Evolutionary conservation across 2,329 filamentous ascomycete genomes (phyloP).

Genomic region (Fusarium albosuccineum): DNA sequence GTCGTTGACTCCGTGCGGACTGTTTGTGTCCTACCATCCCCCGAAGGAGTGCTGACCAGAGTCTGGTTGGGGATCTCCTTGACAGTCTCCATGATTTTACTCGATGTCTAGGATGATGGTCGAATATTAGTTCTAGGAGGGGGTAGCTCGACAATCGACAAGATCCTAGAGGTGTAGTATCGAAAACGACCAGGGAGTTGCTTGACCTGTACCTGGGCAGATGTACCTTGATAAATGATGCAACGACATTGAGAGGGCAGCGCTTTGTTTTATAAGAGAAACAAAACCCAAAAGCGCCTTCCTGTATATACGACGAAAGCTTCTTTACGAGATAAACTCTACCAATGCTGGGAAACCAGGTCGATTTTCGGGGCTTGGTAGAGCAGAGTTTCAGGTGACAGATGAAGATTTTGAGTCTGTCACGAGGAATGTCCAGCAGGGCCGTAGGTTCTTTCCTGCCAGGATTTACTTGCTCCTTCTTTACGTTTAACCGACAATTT

Average conservation of each 20-base stretch:
- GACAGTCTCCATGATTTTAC: not conserved
- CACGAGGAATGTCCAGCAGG: not conserved
- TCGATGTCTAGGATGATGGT: not conserved
- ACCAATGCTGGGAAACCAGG: not conserved
- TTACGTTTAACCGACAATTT: not conserved
- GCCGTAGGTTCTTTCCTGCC: not conserved
- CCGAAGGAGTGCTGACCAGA: not conserved
- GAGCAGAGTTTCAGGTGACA: not conserved
- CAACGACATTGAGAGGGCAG: not conserved
- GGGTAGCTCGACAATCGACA: not conserved
- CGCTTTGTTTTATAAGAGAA: not conserved
- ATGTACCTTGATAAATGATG: not conserved
- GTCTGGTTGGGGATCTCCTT: not conserved
- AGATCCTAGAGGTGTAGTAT: not conserved
- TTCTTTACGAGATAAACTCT: not conserved
- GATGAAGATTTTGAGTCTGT: slow-evolving; percentile 1
- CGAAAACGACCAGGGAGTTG: not conserved
- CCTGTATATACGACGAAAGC: not conserved
- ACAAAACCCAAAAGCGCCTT: not conserved
- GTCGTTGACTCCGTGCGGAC: slow-evolving; percentile 3
- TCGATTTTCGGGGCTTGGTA: not conserved
- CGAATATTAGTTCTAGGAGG: not conserved
- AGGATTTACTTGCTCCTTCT: not conserved
- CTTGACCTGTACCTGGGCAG: not conserved
- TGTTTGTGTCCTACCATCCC: not conserved